Percentiles rank a stretch among this genome's conserved stretches.
phyloP scores from a whole-genome alignment of 2,329 filamentous ascomycete genomes.

The Pseudomassariella vexata region DNA sequence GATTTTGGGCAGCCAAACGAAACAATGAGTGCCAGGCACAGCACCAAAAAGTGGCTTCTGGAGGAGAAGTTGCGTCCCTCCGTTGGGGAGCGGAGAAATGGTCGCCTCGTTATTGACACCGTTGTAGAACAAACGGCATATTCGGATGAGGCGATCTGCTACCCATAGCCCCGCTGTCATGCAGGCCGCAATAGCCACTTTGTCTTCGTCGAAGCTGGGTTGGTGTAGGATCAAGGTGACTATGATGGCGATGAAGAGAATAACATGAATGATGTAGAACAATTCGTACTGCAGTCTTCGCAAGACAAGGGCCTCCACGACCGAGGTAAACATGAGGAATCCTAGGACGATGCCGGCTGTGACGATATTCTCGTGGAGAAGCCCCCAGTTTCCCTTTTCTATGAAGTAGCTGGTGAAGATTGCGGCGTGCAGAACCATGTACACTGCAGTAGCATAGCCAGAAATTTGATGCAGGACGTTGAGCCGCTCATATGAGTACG shows the following conservation, averaged over 20 bases:
- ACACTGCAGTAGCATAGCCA: constrained; percentile 34
- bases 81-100: constrained; percentile 35
- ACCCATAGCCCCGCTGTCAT: constrained; percentile 35
- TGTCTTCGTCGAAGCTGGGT: constrained; percentile 28
- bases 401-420: constrained; percentile 27
- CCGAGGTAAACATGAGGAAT: constrained; percentile 30
- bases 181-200: constrained; percentile 30
- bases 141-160: constrained; percentile 36
- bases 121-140: constrained; percentile 27
- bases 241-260: constrained; percentile 33
- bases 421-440: constrained; percentile 29
- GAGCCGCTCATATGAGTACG: constrained; percentile 39
- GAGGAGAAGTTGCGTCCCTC: constrained; percentile 38
- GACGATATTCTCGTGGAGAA: constrained; percentile 22
- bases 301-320: constrained; percentile 25
- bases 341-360: constrained; percentile 30
- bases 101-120: constrained; percentile 32
- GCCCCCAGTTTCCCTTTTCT: constrained; percentile 9
- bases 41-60: constrained; percentile 39
- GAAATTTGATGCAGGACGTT: constrained; percentile 40
- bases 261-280: constrained; percentile 39
- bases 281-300: constrained; percentile 36
- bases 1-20: constrained; percentile 57
- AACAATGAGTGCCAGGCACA: constrained; percentile 54
- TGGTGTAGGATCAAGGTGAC: constrained; percentile 37